Conservation (phyloP, 129 eudicot genomes). For the Silybum marianum region DNA sequence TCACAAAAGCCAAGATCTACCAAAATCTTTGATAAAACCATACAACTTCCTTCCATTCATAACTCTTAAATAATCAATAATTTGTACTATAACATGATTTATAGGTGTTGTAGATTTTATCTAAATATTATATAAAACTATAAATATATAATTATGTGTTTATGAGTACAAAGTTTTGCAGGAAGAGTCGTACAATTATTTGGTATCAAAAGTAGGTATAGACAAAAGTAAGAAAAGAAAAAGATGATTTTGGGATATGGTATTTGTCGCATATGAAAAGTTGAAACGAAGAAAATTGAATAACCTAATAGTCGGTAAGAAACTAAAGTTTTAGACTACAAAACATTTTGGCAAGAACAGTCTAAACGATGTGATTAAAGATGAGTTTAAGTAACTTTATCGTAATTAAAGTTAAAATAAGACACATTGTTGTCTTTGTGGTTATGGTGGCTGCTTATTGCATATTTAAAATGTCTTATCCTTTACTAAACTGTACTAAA, state of each 20-base stretch:
- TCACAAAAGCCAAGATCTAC: not conserved
- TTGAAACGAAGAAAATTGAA: not conserved
- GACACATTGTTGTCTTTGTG: not conserved
- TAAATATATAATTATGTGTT: not conserved
- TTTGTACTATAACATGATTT: not conserved
- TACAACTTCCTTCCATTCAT: not conserved
- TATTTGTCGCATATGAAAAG: not conserved
- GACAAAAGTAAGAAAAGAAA: not conserved
- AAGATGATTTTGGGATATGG: not conserved
- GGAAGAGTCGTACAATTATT: constrained; percentile 19
- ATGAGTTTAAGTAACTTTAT: not conserved
- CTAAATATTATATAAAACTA: not conserved
- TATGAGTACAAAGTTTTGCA: constrained; percentile 10
- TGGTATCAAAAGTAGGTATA: constrained; percentile 19
- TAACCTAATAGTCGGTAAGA: not conserved
- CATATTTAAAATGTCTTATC: not conserved
- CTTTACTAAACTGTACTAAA: constrained; percentile 5
- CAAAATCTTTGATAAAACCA: not conserved
- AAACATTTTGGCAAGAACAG: not conserved
- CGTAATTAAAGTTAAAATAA: not conserved
- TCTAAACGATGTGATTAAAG: not conserved
- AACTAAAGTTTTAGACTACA: not conserved
- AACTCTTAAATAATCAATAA: not conserved
- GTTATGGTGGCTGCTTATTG: not conserved
- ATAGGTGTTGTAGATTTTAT: not conserved